Base-by-base conservation (phyloP, 495 filamentous ascomycete genomes). In the Zalerion maritima region DNA sequence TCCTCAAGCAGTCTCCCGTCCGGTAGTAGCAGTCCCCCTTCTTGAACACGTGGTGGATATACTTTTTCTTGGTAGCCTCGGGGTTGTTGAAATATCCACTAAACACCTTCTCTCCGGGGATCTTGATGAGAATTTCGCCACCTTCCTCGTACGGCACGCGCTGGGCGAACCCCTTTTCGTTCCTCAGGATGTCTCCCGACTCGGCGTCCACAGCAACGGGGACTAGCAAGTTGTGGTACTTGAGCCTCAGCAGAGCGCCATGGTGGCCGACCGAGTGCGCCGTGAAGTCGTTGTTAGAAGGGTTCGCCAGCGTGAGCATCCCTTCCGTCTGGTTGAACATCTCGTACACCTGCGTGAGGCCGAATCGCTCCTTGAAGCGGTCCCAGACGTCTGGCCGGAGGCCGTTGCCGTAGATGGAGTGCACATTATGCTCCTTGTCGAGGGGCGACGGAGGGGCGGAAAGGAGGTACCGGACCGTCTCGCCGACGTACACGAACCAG, bases 401-500 rank as follows among this genome's bases (percentile, higher is more conserved):
- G 0, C 81, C 81, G 42, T 87, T 87, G 5, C 81, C 81, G 38
- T 69, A 81, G 52, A 84, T 78, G 25, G 64, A 53, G 12, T 67
- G 63, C 7, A 84, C 62, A 9, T 62, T 64, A 39, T 89, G 80
- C 4, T 71, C 54, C 13, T 57, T 64, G 36, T 89, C 81, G 2
- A 63, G 49, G 1, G 71, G 62, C 2, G 64, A 71, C 0, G 73
- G 69, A 0, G 78, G 76, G 7, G 69, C 65, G 0, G 78, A 70
- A 10, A 89, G 66, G 2, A 89, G 62, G 31, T 86, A 89, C 2
- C 80, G 61, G 15, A 78, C 68, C 0, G 75, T 81, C 47, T 89
- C 80, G 38, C 81, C 80, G n/a, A 89, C 81, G 42, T 89, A 89
- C 7, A 78, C 69, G 47, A 85, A 79, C 33, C 68, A 57, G 1